Base-by-base conservation (phyloP, 768 basidiomycete species). In the Lentinula guzmanii region DNA sequence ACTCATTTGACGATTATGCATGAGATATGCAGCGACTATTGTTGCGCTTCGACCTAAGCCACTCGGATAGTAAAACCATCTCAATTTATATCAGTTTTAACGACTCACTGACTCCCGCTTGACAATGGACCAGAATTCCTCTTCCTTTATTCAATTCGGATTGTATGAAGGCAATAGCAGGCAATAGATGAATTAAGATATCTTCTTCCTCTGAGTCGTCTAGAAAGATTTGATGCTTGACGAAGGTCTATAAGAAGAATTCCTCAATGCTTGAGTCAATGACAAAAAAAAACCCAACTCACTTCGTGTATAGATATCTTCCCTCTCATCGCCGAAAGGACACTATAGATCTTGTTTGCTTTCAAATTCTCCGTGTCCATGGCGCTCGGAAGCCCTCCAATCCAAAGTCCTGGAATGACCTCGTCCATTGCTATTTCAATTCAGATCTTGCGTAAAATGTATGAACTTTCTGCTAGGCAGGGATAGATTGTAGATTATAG, bases 111-210 rank as follows among this genome's bases (percentile, higher is more conserved):
- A 93, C 79, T 28, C 95, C 95, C 24, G 91, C 93, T 61, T 91
- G 88, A 69, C 95, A 96, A 72, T 97, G 95, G 0, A 97, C 90
- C 18, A 96, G 76, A 1, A 98, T 88, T 1, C 89, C 88, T 34
- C 86, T 76, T 0, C 82, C 86, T 67, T 89, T 90, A 70, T 86
- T 82, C 2, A 95, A 72, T 65, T 94, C 90, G 11, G 82, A 80
- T 64, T 90, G 81, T 50, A 97, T 94, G 75, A 94, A 95, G 4
- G 87, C 83, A 60, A 95, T 91, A 2, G 88, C 84, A 1, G 89
- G 84, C 10, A 92, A 75, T 62, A 97, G 78, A 67, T 94, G 91
- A 3, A 82, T 79, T 21, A 96, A 79, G 28, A 94, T 80, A 69
- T 97, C 93, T 39, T 84, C 85, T 54, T 89, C 87, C 51, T 84